phyloP scores from a whole-genome alignment of 305 asterid species.

The Solanum hybrid region DNA sequence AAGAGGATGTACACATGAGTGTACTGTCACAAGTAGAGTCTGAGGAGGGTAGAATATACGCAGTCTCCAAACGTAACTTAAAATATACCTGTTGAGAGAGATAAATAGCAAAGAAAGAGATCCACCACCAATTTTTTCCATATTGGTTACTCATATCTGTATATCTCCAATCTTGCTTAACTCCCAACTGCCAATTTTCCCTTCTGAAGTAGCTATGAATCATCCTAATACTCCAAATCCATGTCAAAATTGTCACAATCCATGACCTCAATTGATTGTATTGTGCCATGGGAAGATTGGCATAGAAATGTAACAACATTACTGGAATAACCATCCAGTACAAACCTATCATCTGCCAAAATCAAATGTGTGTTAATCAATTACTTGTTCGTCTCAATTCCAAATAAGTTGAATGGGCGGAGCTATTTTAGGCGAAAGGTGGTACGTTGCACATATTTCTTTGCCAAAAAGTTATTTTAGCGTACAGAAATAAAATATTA shows the following conservation, averaged over 20 bases:
- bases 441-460: neutral
- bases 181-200: conserved; percentile 87
- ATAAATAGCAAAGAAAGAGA: conserved; percentile 72
- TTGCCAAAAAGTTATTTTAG: neutral
- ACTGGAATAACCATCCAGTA: conserved; percentile 87
- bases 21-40: neutral
- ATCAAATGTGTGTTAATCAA: neutral
- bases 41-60: neutral
- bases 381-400: neutral
- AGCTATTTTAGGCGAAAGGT: fast-evolving
- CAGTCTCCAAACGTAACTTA: neutral
- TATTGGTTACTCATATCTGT: conserved; percentile 53
- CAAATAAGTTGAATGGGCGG: neutral
- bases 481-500: neutral
- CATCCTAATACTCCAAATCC: conserved; percentile 77
- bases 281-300: conserved; percentile 47
- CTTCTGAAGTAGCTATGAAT: conserved; percentile 86
- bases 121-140: conserved; percentile 83
- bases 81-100: conserved; percentile 63
- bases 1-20: neutral
- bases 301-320: conserved; percentile 47
- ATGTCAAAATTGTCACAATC: conserved; percentile 47
- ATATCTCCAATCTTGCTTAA: conserved; percentile 82
- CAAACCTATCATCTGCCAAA: conserved; percentile 72
- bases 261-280: conserved; percentile 51